Conservation (phyloP, 2,329 filamentous ascomycete genomes). For the Ophioceras dolichostomum region DNA sequence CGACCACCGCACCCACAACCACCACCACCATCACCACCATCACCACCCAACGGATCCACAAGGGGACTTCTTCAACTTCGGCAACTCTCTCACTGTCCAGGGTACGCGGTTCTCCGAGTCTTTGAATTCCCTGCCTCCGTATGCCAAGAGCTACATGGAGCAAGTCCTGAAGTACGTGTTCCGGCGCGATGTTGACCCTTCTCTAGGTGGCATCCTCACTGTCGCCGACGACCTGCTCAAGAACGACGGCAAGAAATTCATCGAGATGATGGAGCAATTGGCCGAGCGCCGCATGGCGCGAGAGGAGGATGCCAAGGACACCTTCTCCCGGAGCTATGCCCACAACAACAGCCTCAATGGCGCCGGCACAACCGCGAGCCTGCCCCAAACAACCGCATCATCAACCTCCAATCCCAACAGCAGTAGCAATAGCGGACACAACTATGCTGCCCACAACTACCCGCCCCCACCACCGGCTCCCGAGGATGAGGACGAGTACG, state of each 20-base stretch:
- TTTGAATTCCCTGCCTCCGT: conserved; percentile 19
- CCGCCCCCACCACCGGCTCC: conserved; percentile 41
- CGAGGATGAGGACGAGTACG: conserved; percentile 38
- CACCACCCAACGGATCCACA: conserved; percentile 31
- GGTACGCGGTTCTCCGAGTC: conserved; percentile 29
- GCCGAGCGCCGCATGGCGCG: conserved; percentile 95
- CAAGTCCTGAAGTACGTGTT: conserved; percentile 8
- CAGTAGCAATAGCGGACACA: conserved; percentile 37
- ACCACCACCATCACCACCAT: too few relatives aligned
- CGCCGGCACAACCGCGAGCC: not conserved
- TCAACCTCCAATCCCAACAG: not conserved
- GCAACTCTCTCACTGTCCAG: conserved; percentile 93
- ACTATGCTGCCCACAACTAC: conserved; percentile 53
- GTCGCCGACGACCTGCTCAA: conserved; percentile 97
- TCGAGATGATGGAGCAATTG: conserved; percentile 99
- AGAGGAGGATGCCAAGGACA: conserved; percentile 73
- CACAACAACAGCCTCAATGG: not conserved
- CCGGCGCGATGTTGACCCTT: conserved; percentile 15
- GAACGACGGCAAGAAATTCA: conserved; percentile 98
- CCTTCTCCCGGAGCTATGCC: conserved; percentile 44
- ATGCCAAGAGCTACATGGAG: conserved; percentile 8
- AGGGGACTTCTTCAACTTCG: conserved; percentile 92
- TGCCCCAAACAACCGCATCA: too few relatives aligned
- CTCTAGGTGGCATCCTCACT: conserved; percentile 86
- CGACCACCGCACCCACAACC: too few relatives aligned